phyloP scores from a whole-genome alignment of 2,329 filamentous ascomycete genomes.

The Plenodomus biglobosus region DNA sequence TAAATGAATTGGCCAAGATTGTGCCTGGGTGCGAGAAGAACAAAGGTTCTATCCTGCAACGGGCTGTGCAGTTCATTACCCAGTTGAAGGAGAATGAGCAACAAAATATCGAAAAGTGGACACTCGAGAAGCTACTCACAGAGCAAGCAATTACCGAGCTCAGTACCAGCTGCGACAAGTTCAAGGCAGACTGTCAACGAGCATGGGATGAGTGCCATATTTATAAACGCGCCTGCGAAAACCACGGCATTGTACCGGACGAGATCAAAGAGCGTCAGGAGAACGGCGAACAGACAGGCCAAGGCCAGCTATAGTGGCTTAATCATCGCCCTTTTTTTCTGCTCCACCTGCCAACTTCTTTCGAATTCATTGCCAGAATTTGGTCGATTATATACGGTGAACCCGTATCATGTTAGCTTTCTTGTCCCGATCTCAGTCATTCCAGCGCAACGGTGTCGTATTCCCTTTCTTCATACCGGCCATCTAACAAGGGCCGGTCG shows the following conservation, averaged over 20 bases:
- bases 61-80: conserved; percentile 90
- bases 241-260: conserved; percentile 44
- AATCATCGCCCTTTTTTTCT: not conserved
- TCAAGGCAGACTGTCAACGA: conserved; percentile 77
- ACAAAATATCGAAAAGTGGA: conserved; percentile 94
- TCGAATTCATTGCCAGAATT: conserved; percentile 6
- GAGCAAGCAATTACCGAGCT: conserved; percentile 89
- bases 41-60: conserved; percentile 93
- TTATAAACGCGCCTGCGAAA: conserved; percentile 63
- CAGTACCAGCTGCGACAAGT: conserved; percentile 81
- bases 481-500: conserved; percentile 5
- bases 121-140: conserved; percentile 83
- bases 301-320: not conserved
- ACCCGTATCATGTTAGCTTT: not conserved
- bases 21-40: conserved; percentile 98
- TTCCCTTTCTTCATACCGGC: not conserved
- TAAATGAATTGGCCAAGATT: conserved; percentile 96
- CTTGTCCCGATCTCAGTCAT: not conserved
- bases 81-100: conserved; percentile 93
- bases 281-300: conserved; percentile 40
- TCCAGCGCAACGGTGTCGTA: not conserved
- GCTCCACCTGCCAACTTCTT: not conserved
- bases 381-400: conserved; percentile 8
- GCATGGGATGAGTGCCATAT: conserved; percentile 76
- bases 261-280: conserved; percentile 46